These are phyloP conservation scores for Nakazawaea ernobii DNA, from an alignment of 805 yeast genomes.

Conservation along the genomic window DNA sequence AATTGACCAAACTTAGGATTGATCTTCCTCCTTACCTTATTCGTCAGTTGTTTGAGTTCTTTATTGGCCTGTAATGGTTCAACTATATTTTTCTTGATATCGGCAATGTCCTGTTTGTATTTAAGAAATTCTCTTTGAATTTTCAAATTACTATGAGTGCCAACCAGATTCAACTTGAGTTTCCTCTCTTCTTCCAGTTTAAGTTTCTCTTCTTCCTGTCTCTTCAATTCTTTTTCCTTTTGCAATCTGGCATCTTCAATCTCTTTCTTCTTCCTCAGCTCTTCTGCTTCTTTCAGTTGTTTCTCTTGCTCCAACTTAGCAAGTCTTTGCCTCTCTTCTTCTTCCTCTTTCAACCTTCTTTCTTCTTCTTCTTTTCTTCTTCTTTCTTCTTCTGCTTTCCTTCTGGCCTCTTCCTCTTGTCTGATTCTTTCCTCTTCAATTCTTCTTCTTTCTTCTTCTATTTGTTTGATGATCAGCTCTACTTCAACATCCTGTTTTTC, in stretches of 20 bases:
- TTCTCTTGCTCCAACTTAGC: conserved; percentile 17
- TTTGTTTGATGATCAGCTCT: conserved; percentile 10
- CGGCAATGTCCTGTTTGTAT: conserved; percentile 45
- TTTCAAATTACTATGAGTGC: conserved; percentile 26
- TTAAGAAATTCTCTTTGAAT: conserved; percentile 39
- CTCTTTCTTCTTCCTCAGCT: conserved; percentile 11
- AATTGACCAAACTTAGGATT: conserved; percentile 91
- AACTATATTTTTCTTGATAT: conserved; percentile 57
- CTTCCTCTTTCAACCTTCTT: conserved; percentile 18
- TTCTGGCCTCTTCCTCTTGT: conserved; percentile 13
- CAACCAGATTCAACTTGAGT: conserved; percentile 20
- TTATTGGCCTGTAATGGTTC: conserved; percentile 40
- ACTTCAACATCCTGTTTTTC: conserved; percentile 15
- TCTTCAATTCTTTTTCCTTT: conserved; percentile 20
- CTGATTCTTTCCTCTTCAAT: conserved; percentile 11
- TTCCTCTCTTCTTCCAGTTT: conserved; percentile 9
- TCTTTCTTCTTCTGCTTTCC: conserved; percentile 16
- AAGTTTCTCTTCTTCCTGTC: conserved; percentile 15
- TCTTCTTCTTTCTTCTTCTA: conserved; percentile 13
- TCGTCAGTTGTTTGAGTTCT: conserved; percentile 45
- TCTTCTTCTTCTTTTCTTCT: conserved; percentile 19
- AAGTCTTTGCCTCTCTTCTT: conserved; percentile 18
- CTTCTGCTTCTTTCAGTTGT: conserved; percentile 10
- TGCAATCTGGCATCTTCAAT: conserved; percentile 16
- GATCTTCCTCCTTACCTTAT: conserved; percentile 64